phyloP scores from a whole-genome alignment of 2,329 filamentous ascomycete genomes.

The Chaetomiaceae sp. region DNA sequence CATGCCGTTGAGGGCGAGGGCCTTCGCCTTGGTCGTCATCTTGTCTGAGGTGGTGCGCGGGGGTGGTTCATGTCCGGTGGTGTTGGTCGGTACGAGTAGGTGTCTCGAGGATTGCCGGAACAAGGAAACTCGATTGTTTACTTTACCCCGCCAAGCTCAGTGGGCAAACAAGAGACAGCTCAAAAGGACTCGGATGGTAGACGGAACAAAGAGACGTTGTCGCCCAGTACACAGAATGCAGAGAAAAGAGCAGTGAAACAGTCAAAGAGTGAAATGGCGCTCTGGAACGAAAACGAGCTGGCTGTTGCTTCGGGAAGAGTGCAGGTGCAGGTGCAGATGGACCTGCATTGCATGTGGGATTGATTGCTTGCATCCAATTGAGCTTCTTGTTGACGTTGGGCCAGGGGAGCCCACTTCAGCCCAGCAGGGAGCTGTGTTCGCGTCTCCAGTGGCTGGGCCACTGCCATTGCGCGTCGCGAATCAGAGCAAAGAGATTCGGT shows the following conservation, averaged over 20 bases:
- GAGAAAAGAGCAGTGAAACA: background rate
- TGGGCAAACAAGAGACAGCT: background rate
- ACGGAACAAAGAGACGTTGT: background rate
- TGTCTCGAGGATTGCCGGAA: background rate
- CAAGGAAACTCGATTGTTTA: constrained; percentile 17
- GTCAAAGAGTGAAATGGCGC: background rate
- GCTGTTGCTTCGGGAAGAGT: background rate
- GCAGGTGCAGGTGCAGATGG: background rate
- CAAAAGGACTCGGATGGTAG: background rate
- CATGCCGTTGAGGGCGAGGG: constrained; percentile 55
- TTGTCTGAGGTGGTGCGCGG: constrained; percentile 19
- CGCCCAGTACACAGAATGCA: background rate
- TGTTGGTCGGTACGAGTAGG: background rate
- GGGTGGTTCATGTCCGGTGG: constrained; percentile 17
- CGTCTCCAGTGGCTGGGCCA: constrained; percentile 20
- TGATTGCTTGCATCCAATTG: constrained; percentile 5
- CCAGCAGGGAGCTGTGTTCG: constrained; percentile 9
- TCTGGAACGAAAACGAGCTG: background rate
- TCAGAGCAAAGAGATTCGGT: constrained; percentile 7
- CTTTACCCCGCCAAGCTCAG: constrained; percentile 8
- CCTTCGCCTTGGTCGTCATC: constrained; percentile 53
- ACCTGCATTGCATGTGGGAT: background rate
- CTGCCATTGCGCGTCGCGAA: constrained; percentile 12
- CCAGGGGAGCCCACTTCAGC: background rate
- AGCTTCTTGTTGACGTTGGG: constrained; percentile 5